These are phyloP conservation scores for Pseudomassariella vexata DNA, from an alignment of 2,329 filamentous ascomycete genomes.

Conservation along the genomic window DNA sequence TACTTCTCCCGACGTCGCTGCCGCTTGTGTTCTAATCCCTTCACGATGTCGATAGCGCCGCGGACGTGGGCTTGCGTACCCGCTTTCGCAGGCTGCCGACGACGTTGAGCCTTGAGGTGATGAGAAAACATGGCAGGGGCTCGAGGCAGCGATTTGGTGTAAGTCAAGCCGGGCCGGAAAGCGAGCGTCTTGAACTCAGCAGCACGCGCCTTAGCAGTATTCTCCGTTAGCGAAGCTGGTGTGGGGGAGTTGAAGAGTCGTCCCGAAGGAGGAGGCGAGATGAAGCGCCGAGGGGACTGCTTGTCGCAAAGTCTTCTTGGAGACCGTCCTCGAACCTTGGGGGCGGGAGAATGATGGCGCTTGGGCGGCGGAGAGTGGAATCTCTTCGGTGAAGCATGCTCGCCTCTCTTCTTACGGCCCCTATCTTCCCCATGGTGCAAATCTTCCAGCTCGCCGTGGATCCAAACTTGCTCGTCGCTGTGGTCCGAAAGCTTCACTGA, in stretches of 20 bases:
- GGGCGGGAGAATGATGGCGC: constrained; percentile 43
- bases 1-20: constrained; percentile 68
- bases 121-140: constrained; percentile 65
- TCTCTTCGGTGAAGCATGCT: constrained; percentile 54
- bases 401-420: constrained; percentile 43
- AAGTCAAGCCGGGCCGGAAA: constrained; percentile 61
- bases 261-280: constrained; percentile 63
- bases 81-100: constrained; percentile 23
- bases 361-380: constrained; percentile 49
- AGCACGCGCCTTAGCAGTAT: constrained; percentile 21
- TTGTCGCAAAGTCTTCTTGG: constrained; percentile 56
- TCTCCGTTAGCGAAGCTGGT: constrained; percentile 35
- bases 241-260: constrained; percentile 39
- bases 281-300: constrained; percentile 45
- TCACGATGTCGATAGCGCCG: constrained; percentile 96
- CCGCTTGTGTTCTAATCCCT: constrained; percentile 90
- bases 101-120: constrained; percentile 35
- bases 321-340: constrained; percentile 46
- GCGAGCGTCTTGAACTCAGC: constrained; percentile 39
- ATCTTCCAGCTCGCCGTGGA: constrained; percentile 67
- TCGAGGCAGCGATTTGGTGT: constrained; percentile 83
- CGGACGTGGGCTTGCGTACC: constrained; percentile 62
- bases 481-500: too few relatives aligned
- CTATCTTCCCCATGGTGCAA: constrained; percentile 52
- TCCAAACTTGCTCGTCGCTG: constrained; percentile 64